These are phyloP conservation scores for Ustilago trichophora DNA, from an alignment of 1,284 basidiomycete genomes.

Conservation along the genomic window DNA sequence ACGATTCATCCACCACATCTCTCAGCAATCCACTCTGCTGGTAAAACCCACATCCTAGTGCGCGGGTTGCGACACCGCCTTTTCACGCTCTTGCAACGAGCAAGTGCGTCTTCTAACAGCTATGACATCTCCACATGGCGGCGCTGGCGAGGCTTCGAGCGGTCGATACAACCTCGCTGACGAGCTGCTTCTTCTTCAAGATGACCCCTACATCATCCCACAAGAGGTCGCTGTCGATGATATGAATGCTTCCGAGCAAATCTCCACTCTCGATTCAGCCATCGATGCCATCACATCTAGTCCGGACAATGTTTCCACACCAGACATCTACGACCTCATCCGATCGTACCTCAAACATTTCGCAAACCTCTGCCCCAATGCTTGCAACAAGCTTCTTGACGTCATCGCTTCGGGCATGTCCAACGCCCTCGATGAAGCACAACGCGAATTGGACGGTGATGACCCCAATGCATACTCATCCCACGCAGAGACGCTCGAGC, in stretches of 20 bases:
- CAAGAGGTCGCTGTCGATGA: conserved; percentile 55
- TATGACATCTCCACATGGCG: too few species aligned
- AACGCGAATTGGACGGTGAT: conserved; percentile 43
- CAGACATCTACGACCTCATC: conserved; percentile 48
- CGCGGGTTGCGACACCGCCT: too few species aligned
- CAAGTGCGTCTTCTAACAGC: too few species aligned
- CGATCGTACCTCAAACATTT: conserved; percentile 61
- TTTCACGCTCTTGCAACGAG: too few species aligned
- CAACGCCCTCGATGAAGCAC: conserved; percentile 49
- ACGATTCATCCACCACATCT: too few species aligned
- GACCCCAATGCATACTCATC: conserved; percentile 46
- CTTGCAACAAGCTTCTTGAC: conserved; percentile 59
- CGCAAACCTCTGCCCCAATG: conserved; percentile 41
- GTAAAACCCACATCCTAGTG: too few species aligned
- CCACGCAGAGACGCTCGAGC: conserved; percentile 56
- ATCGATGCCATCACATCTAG: conserved; percentile 54
- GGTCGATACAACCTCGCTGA: conserved; percentile 61
- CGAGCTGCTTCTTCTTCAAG: conserved; percentile 54
- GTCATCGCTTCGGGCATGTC: conserved; percentile 53
- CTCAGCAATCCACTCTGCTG: too few species aligned
- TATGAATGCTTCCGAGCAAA: conserved; percentile 41
- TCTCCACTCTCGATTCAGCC: conserved; percentile 43
- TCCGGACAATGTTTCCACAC: conserved; percentile 43
- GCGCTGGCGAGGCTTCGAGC: too few species aligned
- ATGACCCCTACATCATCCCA: conserved; percentile 58